Base-by-base conservation (phyloP, 495 filamentous ascomycete species). In the Cairneyella variabilis region DNA sequence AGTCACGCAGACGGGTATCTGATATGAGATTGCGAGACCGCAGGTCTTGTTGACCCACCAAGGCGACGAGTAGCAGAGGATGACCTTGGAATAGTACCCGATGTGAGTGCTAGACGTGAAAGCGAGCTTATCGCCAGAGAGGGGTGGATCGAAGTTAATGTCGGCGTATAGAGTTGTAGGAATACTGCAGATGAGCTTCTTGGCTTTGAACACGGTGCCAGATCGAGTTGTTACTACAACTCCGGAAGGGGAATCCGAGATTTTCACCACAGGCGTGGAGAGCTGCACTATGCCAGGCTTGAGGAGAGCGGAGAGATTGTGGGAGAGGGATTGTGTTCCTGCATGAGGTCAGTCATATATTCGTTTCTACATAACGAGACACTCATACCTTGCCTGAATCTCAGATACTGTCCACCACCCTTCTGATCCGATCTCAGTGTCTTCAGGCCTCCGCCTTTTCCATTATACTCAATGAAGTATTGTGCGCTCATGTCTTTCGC, bases 401-500 rank as follows among this genome's bases (percentile, higher is more conserved):
- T 62, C 22, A 76, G 63, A 48, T 75, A 64, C 46, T 78, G 75
- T 0, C 64, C 76, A 0, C 76, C 76, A 34, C 68, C 43, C 18
- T 67, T 65, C 2, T 60, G 32, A 46, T 77, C 73, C 0, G 74
- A 75, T 0, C 66, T 53, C 48, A 78, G 64, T n/a, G 66, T 58
- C 16, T 70, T 32, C 3, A 80, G 52, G 0, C 76, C 75, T 1
- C 66, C 67, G 2, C 70, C 70, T 21, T 64, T 65, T 49, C 69
- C 67, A 64, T 70, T 71, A 60, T 79, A 77, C 40, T 74, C 67
- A n/a, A 82, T 59, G 56, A 79, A 72, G 50, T 62, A 81, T 0
- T 74, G 51, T 5, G 71, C 70, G 39, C 66, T 71, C 20, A 80
- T 49, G 7, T 79, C 71, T 0, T 27, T 34, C 3, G 72, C 61